phyloP scores from a whole-genome alignment of 306 rosid species.

The Astragalus glycyphyllos region DNA sequence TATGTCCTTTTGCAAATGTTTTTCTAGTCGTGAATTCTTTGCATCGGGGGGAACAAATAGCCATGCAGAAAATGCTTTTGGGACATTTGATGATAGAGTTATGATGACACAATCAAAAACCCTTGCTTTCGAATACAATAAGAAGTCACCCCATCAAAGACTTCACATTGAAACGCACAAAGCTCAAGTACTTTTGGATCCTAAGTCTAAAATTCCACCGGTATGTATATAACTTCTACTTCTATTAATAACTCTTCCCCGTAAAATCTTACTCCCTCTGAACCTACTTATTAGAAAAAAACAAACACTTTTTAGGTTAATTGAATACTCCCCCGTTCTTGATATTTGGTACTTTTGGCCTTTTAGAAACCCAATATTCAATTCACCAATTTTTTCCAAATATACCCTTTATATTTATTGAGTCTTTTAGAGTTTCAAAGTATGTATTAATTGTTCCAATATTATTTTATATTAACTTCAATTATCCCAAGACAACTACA shows the following conservation, averaged over 20 bases:
- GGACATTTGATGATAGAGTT: background rate
- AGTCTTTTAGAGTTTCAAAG: too few species aligned
- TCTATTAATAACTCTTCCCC: background rate
- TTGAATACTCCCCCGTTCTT: too few species aligned
- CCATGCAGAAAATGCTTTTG: background rate
- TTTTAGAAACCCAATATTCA: too few species aligned
- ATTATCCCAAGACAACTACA: too few species aligned
- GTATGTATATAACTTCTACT: background rate
- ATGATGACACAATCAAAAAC: constrained; percentile 36
- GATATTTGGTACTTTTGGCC: too few species aligned
- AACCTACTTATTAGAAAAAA: too few species aligned
- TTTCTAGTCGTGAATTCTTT: constrained; percentile 18
- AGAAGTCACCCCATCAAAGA: constrained; percentile 1
- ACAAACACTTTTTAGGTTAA: too few species aligned
- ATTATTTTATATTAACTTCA: too few species aligned
- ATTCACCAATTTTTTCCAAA: too few species aligned
- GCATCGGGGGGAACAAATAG: background rate
- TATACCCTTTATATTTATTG: too few species aligned
- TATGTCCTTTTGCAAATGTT: background rate
- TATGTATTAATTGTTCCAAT: too few species aligned
- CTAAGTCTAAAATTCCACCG: background rate
- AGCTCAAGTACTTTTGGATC: background rate
- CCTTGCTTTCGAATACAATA: constrained; percentile 28
- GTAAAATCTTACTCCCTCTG: too few species aligned
- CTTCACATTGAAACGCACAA: constrained; percentile 13